Conservation (phyloP, 2,329 filamentous ascomycete species). For the Monascus ruber region DNA sequence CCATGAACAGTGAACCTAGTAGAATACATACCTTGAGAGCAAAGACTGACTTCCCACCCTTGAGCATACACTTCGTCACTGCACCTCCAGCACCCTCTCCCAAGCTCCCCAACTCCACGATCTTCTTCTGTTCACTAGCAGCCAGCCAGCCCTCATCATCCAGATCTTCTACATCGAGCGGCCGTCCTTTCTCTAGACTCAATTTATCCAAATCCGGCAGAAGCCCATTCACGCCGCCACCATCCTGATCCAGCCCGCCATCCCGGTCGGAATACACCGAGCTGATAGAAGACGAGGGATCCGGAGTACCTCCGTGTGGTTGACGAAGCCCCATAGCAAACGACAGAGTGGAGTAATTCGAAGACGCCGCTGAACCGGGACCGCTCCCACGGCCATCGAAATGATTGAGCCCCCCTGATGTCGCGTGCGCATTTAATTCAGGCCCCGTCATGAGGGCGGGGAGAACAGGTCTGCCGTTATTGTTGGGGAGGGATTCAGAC, state of each 20-base stretch:
- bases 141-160: slow-evolving; percentile 94
- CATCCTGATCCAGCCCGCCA: slow-evolving; percentile 58
- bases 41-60: slow-evolving; percentile 87
- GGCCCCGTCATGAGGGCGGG: slow-evolving; percentile 57
- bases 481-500: slow-evolving; percentile 47
- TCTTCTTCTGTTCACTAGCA: slow-evolving; percentile 76
- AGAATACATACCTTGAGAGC: slow-evolving; percentile 66
- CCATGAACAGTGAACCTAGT: neutral
- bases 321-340: slow-evolving; percentile 62
- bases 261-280: slow-evolving; percentile 75
- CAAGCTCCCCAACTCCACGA: slow-evolving; percentile 76
- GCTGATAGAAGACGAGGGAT: slow-evolving; percentile 79
- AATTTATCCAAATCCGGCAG: slow-evolving; percentile 69
- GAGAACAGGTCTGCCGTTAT: slow-evolving; percentile 43
- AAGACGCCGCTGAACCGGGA: slow-evolving; percentile 75
- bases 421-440: slow-evolving; percentile 68
- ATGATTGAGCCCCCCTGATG: slow-evolving; percentile 72
- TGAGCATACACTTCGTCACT: slow-evolving; percentile 80
- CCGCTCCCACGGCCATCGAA: slow-evolving; percentile 66
- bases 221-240: slow-evolving; percentile 61
- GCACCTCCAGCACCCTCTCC: slow-evolving; percentile 94
- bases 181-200: slow-evolving; percentile 68
- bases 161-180: slow-evolving; percentile 82
- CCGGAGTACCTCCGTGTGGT: slow-evolving; percentile 55
- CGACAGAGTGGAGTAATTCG: slow-evolving; percentile 70